Evolutionary conservation across 768 basidiomycete genomes (phyloP), one percentile per base, ranked within the genome.

Genomic region (Russula griseocarnosa): DNA sequence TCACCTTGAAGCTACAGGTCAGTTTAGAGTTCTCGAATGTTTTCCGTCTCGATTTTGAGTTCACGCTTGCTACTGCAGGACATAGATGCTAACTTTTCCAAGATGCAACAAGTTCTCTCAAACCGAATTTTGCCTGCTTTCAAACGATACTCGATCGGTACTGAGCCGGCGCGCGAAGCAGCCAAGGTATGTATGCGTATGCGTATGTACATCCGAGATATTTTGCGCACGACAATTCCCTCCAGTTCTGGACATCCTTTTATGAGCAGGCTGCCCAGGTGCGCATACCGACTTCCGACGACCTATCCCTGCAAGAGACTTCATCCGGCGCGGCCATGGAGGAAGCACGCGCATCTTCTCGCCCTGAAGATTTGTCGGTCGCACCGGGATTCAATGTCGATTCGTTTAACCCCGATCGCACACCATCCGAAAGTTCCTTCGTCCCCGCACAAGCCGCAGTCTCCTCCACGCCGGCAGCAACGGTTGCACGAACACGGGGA

Each of bases 201-300:
- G 38, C 30, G 30, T 44, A 9, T 50, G 18, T 42, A 14, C 3
- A 24, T 16, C 51, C 22, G 30, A 38, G 10, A 18, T 55, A 14
- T 58, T 46, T 14, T 3, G 14, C 30, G 24, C 46, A 5, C 51
- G 22, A 28, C 47, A 28, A 36, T 36, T 42, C 6, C 18, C 51
- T 18, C 44, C 70, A 96, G 95, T 98, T 98, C 73, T 98, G 96
- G 95, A 88, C 87, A 5, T 88, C 91, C 0, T 98, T 99, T 79
- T 98, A 94, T 72, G 94, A 98, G 71, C 85, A 90, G 63, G 93
- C 94, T 10, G 95, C 96, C 4, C 87, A 92, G 69, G 88, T 94
- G 32, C 85, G 87, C 46, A 88, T 94, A 50, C 86, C 88, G 5
- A 85, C 84, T 1, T 85, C 81, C 38, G 91, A 86, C 16, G 87